phyloP scores from a whole-genome alignment of 352 stramenopile species.

The Phytophthora idaei region DNA sequence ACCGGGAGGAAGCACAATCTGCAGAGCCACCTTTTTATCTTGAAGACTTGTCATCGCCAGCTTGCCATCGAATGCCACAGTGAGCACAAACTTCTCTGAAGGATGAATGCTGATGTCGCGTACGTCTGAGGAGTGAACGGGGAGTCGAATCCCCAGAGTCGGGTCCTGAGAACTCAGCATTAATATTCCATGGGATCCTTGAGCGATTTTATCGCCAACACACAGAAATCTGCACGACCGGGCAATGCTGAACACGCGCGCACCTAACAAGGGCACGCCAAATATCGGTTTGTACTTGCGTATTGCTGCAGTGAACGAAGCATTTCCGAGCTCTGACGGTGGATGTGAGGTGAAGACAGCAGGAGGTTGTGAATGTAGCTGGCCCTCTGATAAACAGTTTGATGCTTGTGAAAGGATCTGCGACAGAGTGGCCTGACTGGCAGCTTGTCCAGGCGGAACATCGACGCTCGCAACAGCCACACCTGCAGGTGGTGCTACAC shows the following conservation, averaged over 20 bases:
- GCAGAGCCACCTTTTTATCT: conserved; percentile 46
- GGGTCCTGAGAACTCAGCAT: conserved; percentile 50
- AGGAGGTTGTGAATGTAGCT: neutral
- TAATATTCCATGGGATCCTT: conserved; percentile 44
- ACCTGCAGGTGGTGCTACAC: neutral
- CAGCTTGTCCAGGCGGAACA: neutral
- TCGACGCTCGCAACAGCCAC: neutral
- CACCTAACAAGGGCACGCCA: conserved; percentile 38
- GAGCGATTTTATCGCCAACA: conserved; percentile 48
- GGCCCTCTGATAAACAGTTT: neutral
- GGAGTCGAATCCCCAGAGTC: conserved; percentile 33
- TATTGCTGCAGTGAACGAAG: conserved; percentile 21
- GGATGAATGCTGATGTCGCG: conserved; percentile 60
- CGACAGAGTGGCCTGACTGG: neutral
- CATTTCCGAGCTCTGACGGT: neutral
- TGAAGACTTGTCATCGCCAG: conserved; percentile 53
- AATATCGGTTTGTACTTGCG: conserved; percentile 53
- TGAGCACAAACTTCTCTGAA: conserved; percentile 40
- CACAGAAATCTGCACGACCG: conserved; percentile 54
- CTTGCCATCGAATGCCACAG: conserved; percentile 68
- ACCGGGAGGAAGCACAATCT: conserved; percentile 39
- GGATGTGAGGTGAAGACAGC: conserved; percentile 2
- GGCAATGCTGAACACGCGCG: conserved; percentile 64
- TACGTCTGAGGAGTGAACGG: conserved; percentile 50
- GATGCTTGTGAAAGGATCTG: neutral